Percentiles rank a stretch among this genome's conserved stretches.
Conservation (phyloP, 495 filamentous ascomycete species). For the Hyphodiscus hymeniophilus region DNA sequence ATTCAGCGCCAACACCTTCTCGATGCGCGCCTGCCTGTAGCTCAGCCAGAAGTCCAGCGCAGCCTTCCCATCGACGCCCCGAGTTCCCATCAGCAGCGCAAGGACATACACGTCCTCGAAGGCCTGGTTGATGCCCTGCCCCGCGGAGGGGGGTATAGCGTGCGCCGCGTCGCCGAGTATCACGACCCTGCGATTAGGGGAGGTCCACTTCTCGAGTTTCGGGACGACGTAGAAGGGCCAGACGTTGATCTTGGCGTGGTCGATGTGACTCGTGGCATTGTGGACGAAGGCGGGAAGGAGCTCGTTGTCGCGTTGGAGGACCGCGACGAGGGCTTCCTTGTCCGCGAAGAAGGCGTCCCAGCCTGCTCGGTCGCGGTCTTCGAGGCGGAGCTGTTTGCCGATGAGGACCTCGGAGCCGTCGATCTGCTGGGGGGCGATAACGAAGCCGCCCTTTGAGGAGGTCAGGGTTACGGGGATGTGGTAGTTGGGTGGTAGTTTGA, state of each 20-base stretch:
- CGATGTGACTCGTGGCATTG: constrained; percentile 3
- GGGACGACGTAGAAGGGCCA: constrained; percentile 18
- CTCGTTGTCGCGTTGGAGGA: constrained; percentile 4
- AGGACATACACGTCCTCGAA: constrained; percentile 29
- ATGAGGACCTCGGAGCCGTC: constrained; percentile 35
- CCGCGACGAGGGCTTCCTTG: constrained; percentile 7
- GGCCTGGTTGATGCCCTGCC: constrained; percentile 30
- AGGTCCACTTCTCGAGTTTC: constrained; percentile 13
- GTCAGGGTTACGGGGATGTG: constrained; percentile 32
- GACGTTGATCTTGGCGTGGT: constrained; percentile 9
- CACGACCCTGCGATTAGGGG: constrained; percentile 8
- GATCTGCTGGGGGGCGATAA: constrained; percentile 34
- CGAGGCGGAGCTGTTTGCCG: constrained; percentile 25
- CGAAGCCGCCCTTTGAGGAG: constrained; percentile 30
- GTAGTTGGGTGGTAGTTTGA: constrained; percentile 20
- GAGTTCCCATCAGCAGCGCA: constrained; percentile 16
- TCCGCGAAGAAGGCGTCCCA: constrained; percentile 7
- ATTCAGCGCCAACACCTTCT: constrained; percentile 8
- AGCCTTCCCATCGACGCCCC: constrained; percentile 9
- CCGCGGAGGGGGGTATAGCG: constrained; percentile 34
- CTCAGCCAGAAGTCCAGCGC: constrained; percentile 11
- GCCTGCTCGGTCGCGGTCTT: constrained; percentile 6
- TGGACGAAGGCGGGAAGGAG: constrained; percentile 12
- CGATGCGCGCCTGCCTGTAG: constrained; percentile 9
- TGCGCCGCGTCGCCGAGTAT: constrained; percentile 35